phyloP scores from a whole-genome alignment of 2,329 filamentous ascomycete genomes.

The Parafenestella ontariensis region DNA sequence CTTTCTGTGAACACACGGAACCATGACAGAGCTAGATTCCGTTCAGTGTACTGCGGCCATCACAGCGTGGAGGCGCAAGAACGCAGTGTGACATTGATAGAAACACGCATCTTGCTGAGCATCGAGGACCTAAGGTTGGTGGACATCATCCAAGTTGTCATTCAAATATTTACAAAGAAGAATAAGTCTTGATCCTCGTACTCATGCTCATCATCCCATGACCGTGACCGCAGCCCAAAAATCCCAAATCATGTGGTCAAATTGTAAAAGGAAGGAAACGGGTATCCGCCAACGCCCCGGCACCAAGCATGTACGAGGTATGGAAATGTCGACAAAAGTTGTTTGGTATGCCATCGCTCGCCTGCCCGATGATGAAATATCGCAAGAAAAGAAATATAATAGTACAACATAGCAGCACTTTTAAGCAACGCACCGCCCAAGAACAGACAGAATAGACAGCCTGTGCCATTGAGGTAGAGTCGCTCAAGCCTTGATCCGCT shows the following conservation, averaged over 20 bases:
- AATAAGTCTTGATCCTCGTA: conserved; percentile 7
- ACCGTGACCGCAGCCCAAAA: conserved; percentile 4
- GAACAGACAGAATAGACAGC: conserved; percentile 3
- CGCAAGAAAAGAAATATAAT: conserved; percentile 9
- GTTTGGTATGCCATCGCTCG: conserved; percentile 16
- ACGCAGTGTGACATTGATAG: conserved; percentile 1
- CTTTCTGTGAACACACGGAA: neutral
- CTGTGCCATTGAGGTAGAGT: conserved; percentile 1
- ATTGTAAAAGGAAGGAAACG: conserved; percentile 23
- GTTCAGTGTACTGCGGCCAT: neutral
- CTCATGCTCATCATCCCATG: conserved; percentile 16
- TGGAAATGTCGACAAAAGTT: conserved; percentile 4
- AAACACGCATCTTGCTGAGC: too few species aligned
- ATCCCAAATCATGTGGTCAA: conserved; percentile 12
- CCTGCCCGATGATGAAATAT: conserved; percentile 6
- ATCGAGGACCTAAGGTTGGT: neutral
- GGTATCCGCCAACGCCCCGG: conserved; percentile 37
- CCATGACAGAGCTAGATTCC: neutral
- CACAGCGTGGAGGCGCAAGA: conserved; percentile 5
- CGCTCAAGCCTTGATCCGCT: conserved; percentile 45
- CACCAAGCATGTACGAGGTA: conserved; percentile 15
- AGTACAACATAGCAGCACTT: conserved; percentile 12
- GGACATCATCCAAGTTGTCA: conserved; percentile 15
- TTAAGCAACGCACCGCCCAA: neutral
- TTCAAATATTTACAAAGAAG: conserved; percentile 26